Conservation (phyloP, 2,329 filamentous ascomycete genomes). For the Xylogone sp. region DNA sequence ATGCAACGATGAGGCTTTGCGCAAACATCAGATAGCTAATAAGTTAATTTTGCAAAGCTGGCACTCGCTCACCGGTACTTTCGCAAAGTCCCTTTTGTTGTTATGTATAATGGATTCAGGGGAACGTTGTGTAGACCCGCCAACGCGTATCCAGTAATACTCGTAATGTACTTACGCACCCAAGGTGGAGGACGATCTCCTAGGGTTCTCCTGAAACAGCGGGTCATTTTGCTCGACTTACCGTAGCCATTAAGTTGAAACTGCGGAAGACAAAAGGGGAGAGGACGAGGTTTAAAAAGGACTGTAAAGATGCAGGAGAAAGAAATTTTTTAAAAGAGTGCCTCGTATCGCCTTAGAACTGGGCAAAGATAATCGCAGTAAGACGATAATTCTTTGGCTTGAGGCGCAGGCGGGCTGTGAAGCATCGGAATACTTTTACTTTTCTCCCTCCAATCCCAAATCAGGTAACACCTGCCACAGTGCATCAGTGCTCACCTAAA, state of each 20-base stretch:
- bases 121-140: too few relatives aligned
- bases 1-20: too few relatives aligned
- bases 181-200: not conserved
- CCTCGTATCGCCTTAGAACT: not conserved
- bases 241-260: not conserved
- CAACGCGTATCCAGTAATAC: too few relatives aligned
- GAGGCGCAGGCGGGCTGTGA: not conserved
- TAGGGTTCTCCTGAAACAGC: not conserved
- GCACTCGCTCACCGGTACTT: too few relatives aligned
- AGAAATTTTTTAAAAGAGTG: not conserved
- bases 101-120: too few relatives aligned
- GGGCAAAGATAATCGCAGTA: not conserved
- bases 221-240: not conserved
- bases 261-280: not conserved
- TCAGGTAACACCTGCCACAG: not conserved
- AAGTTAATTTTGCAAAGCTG: too few relatives aligned
- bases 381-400: not conserved
- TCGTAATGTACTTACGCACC: not conserved
- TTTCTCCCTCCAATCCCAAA: not conserved
- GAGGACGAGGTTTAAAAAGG: not conserved
- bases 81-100: too few relatives aligned
- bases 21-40: too few relatives aligned
- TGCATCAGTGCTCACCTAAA: not conserved
- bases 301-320: not conserved
- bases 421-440: not conserved